These are phyloP conservation scores for Ceriops tagal DNA, from an alignment of 345 rosid genomes.

Conservation along the genomic window DNA sequence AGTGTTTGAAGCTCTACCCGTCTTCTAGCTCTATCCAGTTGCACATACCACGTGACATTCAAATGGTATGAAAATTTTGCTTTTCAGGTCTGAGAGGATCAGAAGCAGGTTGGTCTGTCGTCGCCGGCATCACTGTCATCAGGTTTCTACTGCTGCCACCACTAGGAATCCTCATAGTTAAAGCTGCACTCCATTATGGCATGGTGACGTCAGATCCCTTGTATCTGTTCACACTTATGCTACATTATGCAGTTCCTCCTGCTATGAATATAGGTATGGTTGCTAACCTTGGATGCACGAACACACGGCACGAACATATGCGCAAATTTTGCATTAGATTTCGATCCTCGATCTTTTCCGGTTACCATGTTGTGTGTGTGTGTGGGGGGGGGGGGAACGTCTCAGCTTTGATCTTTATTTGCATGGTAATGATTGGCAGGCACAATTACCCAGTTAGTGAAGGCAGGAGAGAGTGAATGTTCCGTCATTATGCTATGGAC, in stretches of 20 bases:
- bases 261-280: constrained; percentile 42
- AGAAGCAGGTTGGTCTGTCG: constrained; percentile 10
- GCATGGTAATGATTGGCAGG: constrained; percentile 19
- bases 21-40: too few species aligned
- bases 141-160: constrained; percentile 39
- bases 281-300: not conserved
- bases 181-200: constrained; percentile 31
- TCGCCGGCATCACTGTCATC: constrained; percentile 35
- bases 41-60: too few species aligned
- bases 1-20: too few species aligned
- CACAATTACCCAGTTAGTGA: constrained; percentile 30
- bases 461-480: constrained; percentile 34
- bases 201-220: constrained; percentile 34
- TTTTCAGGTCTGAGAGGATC: constrained; percentile 44
- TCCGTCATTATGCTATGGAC: constrained; percentile 40
- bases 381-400: too few species aligned
- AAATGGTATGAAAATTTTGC: not conserved
- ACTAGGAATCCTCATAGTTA: constrained; percentile 33
- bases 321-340: too few species aligned
- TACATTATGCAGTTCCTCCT: constrained; percentile 53
- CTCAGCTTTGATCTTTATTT: not conserved
- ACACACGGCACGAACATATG: too few species aligned
- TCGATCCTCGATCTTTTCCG: too few species aligned
- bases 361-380: too few species aligned
- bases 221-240: constrained; percentile 47